Conservation (phyloP, 148 eudicot species). For the Fagopyrum esculentum region DNA sequence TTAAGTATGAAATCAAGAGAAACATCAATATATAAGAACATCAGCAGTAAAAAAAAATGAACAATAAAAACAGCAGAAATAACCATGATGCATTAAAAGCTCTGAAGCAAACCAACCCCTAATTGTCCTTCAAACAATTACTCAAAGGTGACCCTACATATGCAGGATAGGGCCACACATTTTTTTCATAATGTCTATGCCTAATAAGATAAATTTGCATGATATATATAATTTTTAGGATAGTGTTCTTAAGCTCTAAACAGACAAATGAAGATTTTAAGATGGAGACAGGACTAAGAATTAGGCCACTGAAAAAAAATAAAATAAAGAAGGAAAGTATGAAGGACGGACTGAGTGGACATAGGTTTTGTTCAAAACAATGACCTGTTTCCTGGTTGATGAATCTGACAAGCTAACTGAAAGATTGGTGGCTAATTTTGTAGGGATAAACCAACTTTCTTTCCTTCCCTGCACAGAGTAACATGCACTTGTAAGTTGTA, state of each 20-base stretch:
- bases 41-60: not conserved
- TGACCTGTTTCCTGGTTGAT: conserved; percentile 79
- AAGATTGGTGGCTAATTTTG: conserved; percentile 82
- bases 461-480: conserved; percentile 67
- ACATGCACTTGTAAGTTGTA: conserved; percentile 11
- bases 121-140: not conserved
- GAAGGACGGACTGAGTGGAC: not conserved
- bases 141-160: not conserved
- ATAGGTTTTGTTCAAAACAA: not conserved
- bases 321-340: not conserved
- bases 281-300: not conserved
- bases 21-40: not conserved
- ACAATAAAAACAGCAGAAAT: not conserved
- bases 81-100: not conserved
- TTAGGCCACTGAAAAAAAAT: not conserved
- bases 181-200: not conserved
- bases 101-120: not conserved
- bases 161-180: not conserved
- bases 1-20: not conserved
- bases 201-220: not conserved
- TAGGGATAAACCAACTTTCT: conserved; percentile 95
- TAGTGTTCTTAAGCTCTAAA: not conserved
- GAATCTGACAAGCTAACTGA: conserved; percentile 87
- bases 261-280: too few species aligned
- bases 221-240: not conserved